Conservation (phyloP, 176 grass and related monocot genomes). For the Elaeis guineensis region DNA sequence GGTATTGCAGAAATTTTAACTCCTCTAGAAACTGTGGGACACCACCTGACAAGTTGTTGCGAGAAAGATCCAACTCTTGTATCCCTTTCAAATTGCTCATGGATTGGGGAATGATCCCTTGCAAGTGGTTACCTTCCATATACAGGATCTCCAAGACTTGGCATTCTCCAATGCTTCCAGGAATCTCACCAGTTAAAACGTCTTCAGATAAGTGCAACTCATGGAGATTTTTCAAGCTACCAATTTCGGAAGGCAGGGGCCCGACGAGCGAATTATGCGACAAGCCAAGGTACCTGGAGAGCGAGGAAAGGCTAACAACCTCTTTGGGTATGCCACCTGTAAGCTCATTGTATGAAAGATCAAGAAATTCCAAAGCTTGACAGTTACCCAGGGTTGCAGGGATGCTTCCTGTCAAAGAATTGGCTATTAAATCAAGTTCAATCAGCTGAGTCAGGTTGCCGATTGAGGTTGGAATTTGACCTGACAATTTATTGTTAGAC, state of each 20-base stretch:
- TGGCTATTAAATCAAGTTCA: constrained; percentile 2
- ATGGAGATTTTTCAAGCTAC: constrained; percentile 5
- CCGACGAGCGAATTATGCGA: constrained; percentile 7
- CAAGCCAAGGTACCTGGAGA: background rate
- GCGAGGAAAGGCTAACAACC: background rate
- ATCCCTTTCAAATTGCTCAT: constrained; percentile 8
- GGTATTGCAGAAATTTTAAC: background rate
- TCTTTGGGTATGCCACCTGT: constrained; percentile 9
- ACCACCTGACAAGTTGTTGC: constrained; percentile 6
- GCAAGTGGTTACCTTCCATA: background rate
- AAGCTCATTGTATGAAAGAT: constrained; percentile 1
- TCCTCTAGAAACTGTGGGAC: too few species aligned
- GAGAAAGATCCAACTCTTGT: background rate
- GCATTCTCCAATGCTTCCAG: constrained; percentile 1
- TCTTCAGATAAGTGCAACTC: background rate
- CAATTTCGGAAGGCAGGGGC: constrained; percentile 3
- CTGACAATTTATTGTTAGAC: background rate
- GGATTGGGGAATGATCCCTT: constrained; percentile 8
- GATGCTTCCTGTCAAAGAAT: constrained; percentile 19
- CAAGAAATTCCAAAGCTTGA: background rate
- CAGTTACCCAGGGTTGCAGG: constrained; percentile 25
- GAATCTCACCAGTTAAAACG: constrained; percentile 4
- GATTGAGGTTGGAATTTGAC: background rate
- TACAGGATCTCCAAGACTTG: background rate
- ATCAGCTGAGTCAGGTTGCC: constrained; percentile 32